Conservation (phyloP, 1,284 basidiomycete genomes). For the Porodaedalea pini region DNA sequence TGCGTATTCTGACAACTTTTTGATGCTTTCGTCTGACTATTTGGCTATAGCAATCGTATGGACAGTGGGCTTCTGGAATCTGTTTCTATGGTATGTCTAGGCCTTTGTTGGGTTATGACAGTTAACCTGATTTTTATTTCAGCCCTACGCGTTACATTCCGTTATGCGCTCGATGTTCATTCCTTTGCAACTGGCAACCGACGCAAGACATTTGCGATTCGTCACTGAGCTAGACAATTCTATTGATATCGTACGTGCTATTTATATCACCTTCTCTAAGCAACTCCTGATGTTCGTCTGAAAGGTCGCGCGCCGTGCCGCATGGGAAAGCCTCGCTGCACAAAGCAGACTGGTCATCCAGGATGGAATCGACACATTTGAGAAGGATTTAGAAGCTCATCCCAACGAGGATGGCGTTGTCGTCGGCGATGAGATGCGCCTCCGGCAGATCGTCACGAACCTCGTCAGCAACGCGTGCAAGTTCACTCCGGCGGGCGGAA, state of each 20-base stretch:
- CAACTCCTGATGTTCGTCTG: neutral
- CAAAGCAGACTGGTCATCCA: conserved; percentile 7
- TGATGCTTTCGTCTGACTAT: conserved; percentile 7
- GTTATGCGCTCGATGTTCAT: conserved; percentile 78
- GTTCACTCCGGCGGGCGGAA: conserved; percentile 76
- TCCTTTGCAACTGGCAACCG: conserved; percentile 70
- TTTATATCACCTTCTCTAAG: neutral
- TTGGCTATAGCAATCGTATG: conserved; percentile 50
- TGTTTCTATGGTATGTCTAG: conserved; percentile 45
- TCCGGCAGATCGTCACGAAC: conserved; percentile 79
- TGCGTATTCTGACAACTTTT: conserved; percentile 33
- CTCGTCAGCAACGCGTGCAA: conserved; percentile 47
- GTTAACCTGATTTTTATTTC: conserved; percentile 6
- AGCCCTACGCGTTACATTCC: conserved; percentile 83
- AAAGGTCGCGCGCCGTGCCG: conserved; percentile 51
- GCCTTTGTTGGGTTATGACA: conserved; percentile 12
- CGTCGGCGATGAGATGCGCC: conserved; percentile 76
- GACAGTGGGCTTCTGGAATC: conserved; percentile 79
- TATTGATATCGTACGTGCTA: conserved; percentile 62
- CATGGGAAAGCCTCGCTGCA: conserved; percentile 38
- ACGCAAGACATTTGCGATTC: conserved; percentile 67
- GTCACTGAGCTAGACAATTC: conserved; percentile 66
- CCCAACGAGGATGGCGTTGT: conserved; percentile 61
- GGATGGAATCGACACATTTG: conserved; percentile 32
- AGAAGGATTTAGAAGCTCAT: conserved; percentile 38